Conservation (phyloP, 2,329 filamentous ascomycete genomes). For the Claviceps spartinae region DNA sequence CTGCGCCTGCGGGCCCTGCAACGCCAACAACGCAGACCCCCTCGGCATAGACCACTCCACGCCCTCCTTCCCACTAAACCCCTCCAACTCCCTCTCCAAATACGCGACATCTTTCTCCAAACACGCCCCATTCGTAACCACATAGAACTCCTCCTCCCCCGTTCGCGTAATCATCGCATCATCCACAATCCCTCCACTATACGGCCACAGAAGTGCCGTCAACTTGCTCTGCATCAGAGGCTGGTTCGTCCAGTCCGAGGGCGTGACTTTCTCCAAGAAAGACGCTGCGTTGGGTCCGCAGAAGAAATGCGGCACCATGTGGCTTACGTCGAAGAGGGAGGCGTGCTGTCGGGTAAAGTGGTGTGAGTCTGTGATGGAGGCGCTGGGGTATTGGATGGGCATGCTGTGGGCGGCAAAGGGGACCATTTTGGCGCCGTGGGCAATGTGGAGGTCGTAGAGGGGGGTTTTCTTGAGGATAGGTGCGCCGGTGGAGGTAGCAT, state of each 20-base stretch:
- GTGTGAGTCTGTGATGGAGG: slow-evolving; percentile 73
- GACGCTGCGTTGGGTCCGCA: slow-evolving; percentile 64
- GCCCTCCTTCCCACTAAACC: slow-evolving; percentile 26
- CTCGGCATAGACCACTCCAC: slow-evolving; percentile 57
- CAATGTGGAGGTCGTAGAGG: slow-evolving; percentile 65
- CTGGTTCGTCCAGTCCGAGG: slow-evolving; percentile 54
- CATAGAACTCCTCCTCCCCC: slow-evolving; percentile 64
- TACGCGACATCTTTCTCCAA: slow-evolving; percentile 78
- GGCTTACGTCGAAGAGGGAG: slow-evolving; percentile 88
- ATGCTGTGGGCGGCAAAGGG: slow-evolving; percentile 90
- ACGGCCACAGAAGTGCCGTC: slow-evolving; percentile 67
- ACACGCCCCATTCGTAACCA: slow-evolving; percentile 91
- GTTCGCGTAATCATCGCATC: slow-evolving; percentile 83
- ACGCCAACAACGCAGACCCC: slow-evolving; percentile 65
- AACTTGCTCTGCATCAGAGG: slow-evolving; percentile 60
- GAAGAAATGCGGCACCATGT: slow-evolving; percentile 90
- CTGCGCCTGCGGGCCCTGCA: slow-evolving; percentile 73
- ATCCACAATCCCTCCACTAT: slow-evolving; percentile 83
- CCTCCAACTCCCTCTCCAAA: slow-evolving; percentile 53
- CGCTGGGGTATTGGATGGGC: slow-evolving; percentile 75
- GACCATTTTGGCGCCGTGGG: slow-evolving; percentile 81
- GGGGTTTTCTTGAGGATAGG: slow-evolving; percentile 41
- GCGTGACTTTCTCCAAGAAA: slow-evolving; percentile 77
- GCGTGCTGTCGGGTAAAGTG: slow-evolving; percentile 77
- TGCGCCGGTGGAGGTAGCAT: neutral